These are phyloP conservation scores for Penicillium sumatraense DNA, from an alignment of 2,329 filamentous ascomycete genomes.

Conservation along the genomic window DNA sequence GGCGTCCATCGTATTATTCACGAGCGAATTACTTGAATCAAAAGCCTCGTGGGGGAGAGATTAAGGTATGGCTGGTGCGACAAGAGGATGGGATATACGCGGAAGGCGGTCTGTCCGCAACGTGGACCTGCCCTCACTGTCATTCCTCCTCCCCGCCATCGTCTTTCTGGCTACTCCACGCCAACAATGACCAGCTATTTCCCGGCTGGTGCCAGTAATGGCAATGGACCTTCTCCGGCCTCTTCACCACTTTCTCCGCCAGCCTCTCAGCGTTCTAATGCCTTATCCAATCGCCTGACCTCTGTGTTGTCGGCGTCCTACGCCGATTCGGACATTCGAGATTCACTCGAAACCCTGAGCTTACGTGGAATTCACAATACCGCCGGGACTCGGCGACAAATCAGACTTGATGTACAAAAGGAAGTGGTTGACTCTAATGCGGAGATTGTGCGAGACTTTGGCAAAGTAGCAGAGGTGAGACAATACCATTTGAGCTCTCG, in stretches of 20 bases:
- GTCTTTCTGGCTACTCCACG: conserved; percentile 12
- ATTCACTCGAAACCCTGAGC: conserved; percentile 80
- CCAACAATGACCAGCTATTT: conserved; percentile 43
- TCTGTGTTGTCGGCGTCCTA: conserved; percentile 89
- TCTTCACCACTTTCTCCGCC: conserved; percentile 37
- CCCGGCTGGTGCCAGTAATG: conserved; percentile 29
- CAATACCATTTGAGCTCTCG: background rate
- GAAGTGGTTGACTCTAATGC: conserved; percentile 94
- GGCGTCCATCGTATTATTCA: conserved; percentile 14
- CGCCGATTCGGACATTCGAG: conserved; percentile 87
- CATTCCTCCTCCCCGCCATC: conserved; percentile 27
- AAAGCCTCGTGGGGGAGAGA: background rate
- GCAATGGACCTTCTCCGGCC: conserved; percentile 32
- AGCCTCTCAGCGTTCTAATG: conserved; percentile 55
- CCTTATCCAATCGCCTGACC: conserved; percentile 80
- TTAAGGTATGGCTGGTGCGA: conserved; percentile 16
- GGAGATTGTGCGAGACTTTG: conserved; percentile 85
- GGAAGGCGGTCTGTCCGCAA: conserved; percentile 25
- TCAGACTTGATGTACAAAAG: conserved; percentile 83
- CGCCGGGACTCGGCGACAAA: conserved; percentile 74
- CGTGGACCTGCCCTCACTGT: too few species aligned
- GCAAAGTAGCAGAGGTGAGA: conserved; percentile 80
- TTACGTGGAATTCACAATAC: conserved; percentile 72
- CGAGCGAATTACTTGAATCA: background rate
- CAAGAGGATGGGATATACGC: conserved; percentile 22